Conservation (phyloP, 495 filamentous ascomycete genomes). For the Talaromyces ruber region DNA sequence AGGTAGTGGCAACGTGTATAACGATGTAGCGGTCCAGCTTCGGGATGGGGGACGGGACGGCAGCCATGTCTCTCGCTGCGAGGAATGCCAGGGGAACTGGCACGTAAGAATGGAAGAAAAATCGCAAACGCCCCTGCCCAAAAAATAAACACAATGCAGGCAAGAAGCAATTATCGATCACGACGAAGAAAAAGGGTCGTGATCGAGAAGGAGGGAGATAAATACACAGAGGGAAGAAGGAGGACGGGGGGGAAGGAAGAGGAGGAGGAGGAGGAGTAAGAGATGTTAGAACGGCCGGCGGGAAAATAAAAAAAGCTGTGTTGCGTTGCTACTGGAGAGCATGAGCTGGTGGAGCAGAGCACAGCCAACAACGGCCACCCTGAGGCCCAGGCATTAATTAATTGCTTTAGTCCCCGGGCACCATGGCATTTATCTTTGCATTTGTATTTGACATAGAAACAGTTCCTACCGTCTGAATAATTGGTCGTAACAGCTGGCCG, state of each 20-base stretch:
- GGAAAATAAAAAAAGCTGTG: conserved; percentile 6
- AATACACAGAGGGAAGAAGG: conserved; percentile 21
- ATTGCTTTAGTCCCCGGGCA: neutral
- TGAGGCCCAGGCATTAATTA: neutral
- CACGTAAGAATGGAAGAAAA: conserved; percentile 14
- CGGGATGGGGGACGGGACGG: conserved; percentile 42
- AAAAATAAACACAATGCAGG: conserved; percentile 9
- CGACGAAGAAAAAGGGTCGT: conserved; percentile 12
- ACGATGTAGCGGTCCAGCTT: conserved; percentile 93
- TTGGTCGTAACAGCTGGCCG: neutral
- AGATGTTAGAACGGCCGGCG: conserved; percentile 12
- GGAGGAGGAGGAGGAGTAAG: conserved; percentile 15
- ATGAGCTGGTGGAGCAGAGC: conserved; percentile 3
- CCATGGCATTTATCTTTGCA: neutral
- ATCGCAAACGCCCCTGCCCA: conserved; percentile 25
- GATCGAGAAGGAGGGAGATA: conserved; percentile 13
- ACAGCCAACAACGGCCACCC: conserved; percentile 1
- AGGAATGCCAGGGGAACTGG: conserved; percentile 3
- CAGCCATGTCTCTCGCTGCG: conserved; percentile 34
- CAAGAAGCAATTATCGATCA: conserved; percentile 27
- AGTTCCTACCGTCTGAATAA: neutral
- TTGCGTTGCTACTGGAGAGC: neutral
- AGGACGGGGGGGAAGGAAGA: conserved; percentile 16
- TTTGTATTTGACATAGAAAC: neutral
- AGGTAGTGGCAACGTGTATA: conserved; percentile 97